Evolutionary conservation across 2,329 filamentous ascomycete species (phyloP).

Genomic region (Aureobasidium melanogenum): DNA sequence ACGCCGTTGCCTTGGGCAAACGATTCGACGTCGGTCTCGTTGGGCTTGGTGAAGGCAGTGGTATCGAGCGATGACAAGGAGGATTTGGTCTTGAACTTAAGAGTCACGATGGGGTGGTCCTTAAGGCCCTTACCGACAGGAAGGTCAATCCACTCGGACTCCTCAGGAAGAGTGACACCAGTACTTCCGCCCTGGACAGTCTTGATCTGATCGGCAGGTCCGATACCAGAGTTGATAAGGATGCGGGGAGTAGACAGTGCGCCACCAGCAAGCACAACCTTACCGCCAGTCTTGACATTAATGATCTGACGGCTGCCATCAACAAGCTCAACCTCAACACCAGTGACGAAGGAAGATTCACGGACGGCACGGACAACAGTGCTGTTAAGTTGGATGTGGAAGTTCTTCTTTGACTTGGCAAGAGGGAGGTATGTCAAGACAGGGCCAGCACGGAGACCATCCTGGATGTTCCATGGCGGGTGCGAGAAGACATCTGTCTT

Average conservation of each 20-base stretch:
- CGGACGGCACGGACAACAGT: constrained; percentile 39
- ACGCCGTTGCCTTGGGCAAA: constrained; percentile 26
- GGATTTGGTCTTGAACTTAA: constrained; percentile 44
- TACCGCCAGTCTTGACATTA: constrained; percentile 23
- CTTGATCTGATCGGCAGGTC: constrained; percentile 36
- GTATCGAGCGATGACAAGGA: constrained; percentile 34
- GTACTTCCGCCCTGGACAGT: constrained; percentile 17
- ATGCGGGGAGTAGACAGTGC: constrained; percentile 23
- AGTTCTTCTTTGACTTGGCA: constrained; percentile 34
- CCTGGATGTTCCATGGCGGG: constrained; percentile 40
- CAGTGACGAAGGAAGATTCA: constrained; percentile 31
- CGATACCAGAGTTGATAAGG: constrained; percentile 35
- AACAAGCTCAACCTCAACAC: constrained; percentile 30
- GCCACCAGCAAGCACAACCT: constrained; percentile 31
- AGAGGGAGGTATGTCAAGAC: constrained; percentile 42
- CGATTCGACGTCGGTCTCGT: constrained; percentile 42
- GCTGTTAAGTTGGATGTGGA: constrained; percentile 36
- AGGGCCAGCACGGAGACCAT: constrained; percentile 43
- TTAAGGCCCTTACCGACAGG: constrained; percentile 28
- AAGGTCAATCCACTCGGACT: constrained; percentile 20
- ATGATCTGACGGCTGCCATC: constrained; percentile 16
- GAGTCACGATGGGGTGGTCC: constrained; percentile 43
- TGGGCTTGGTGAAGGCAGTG: constrained; percentile 37
- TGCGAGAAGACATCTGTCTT: constrained; percentile 43
- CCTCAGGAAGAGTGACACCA: constrained; percentile 18